phyloP scores from a whole-genome alignment of 768 basidiomycete genomes.

The Kwoniella mangroviensis region DNA sequence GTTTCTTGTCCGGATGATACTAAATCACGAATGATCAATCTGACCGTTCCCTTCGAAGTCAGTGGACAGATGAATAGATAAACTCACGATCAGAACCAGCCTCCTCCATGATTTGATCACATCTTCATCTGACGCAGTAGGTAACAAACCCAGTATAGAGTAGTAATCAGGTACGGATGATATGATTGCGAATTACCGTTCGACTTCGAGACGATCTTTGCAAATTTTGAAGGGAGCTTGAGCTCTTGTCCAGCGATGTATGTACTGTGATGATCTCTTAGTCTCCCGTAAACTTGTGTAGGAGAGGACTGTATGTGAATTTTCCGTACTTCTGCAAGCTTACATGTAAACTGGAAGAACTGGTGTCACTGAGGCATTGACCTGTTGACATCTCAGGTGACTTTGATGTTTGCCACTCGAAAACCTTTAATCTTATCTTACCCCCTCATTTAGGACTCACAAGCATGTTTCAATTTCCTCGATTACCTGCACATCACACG shows the following conservation, averaged over 20 bases:
- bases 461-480: neutral
- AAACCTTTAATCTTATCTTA: conserved; percentile 11
- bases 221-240: too few species aligned
- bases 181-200: conserved; percentile 1
- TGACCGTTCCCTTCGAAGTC: too few species aligned
- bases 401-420: conserved; percentile 15
- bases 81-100: conserved; percentile 35
- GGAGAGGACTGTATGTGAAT: too few species aligned
- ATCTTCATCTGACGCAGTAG: conserved; percentile 35
- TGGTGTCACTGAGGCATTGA: too few species aligned
- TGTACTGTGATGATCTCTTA: too few species aligned
- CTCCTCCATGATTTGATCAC: conserved; percentile 40
- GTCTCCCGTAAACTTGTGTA: too few species aligned
- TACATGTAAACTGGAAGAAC: too few species aligned
- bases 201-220: neutral
- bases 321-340: too few species aligned
- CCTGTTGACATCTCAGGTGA: too few species aligned
- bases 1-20: conserved; percentile 34
- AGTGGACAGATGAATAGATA: too few species aligned
- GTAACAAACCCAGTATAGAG: conserved; percentile 36
- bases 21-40: conserved; percentile 1
- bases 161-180: conserved; percentile 34
- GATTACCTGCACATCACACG: conserved; percentile 3
- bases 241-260: too few species aligned
- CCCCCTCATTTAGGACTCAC: neutral